A percentile compares a stretch with the other conserved stretches of the same genome.
These are phyloP conservation scores for Lumnitzera racemosa DNA, from an alignment of 345 rosid genomes.

Conservation along the genomic window DNA sequence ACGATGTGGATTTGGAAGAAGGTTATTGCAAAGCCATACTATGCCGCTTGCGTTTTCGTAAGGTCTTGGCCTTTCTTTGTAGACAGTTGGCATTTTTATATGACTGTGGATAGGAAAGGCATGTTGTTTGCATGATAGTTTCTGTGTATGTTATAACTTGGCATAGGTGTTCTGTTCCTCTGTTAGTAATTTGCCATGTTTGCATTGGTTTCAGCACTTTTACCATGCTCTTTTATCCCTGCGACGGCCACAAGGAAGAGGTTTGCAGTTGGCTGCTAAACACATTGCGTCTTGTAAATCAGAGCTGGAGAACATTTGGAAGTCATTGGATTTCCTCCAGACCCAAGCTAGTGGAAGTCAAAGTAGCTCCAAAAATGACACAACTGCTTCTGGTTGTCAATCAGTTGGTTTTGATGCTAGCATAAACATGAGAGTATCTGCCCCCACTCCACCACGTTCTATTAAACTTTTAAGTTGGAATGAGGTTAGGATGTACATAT, in stretches of 20 bases:
- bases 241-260: conserved; percentile 96
- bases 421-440: conserved; percentile 75
- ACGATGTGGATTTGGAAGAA: conserved; percentile 65
- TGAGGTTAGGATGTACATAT: conserved; percentile 39
- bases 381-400: conserved; percentile 78
- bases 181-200: conserved; percentile 12
- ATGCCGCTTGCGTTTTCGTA: conserved; percentile 97
- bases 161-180: neutral
- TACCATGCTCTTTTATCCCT: conserved; percentile 73
- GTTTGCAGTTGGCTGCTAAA: conserved; percentile 83
- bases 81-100: too few species aligned
- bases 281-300: conserved; percentile 72
- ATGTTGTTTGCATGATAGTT: neutral
- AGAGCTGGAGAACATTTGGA: conserved; percentile 62
- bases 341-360: conserved; percentile 25
- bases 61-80: conserved; percentile 62
- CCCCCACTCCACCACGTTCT: conserved; percentile 95
- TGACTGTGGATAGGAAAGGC: too few species aligned
- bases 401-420: conserved; percentile 93
- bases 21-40: conserved; percentile 82
- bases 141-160: too few species aligned
- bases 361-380: conserved; percentile 43
- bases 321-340: conserved; percentile 44
- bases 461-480: conserved; percentile 82
- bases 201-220: conserved; percentile 62